A percentile compares a stretch with the other conserved stretches of the same genome.
These are phyloP conservation scores for Cladophialophora bantiana DNA, from an alignment of 2,329 filamentous ascomycete species.

Conservation along the genomic window DNA sequence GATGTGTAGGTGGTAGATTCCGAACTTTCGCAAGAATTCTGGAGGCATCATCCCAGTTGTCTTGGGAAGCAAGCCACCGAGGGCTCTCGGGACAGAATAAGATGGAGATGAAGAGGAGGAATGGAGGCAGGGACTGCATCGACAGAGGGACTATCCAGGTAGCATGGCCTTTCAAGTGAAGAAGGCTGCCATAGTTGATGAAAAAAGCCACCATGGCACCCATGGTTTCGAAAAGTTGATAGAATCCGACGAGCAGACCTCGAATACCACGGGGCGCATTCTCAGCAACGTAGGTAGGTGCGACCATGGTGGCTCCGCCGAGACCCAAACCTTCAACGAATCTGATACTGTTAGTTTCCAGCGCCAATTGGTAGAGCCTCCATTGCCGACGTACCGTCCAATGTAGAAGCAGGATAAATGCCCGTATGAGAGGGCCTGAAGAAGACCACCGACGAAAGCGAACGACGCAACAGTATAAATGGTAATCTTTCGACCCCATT, in stretches of 20 bases:
- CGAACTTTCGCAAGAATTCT: slow-evolving; percentile 64
- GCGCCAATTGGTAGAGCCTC: background rate
- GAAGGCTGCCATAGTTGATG: slow-evolving; percentile 62
- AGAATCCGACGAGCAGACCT: slow-evolving; percentile 66
- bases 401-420: slow-evolving; percentile 69
- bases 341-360: slow-evolving; percentile 31
- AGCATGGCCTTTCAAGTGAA: slow-evolving; percentile 56
- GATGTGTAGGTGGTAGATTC: slow-evolving; percentile 59
- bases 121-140: slow-evolving; percentile 69
- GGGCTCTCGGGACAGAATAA: slow-evolving; percentile 70
- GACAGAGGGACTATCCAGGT: slow-evolving; percentile 69
- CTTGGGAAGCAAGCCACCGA: slow-evolving; percentile 71
- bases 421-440: slow-evolving; percentile 69
- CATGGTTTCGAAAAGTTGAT: slow-evolving; percentile 63
- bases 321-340: slow-evolving; percentile 62
- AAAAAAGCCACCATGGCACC: slow-evolving; percentile 56
- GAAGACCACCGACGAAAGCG: slow-evolving; percentile 67
- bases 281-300: slow-evolving; percentile 67
- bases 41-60: slow-evolving; percentile 71
- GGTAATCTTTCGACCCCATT: slow-evolving; percentile 61
- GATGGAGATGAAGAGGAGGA: slow-evolving; percentile 67
- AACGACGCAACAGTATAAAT: slow-evolving; percentile 65
- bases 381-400: slow-evolving; percentile 61
- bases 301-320: slow-evolving; percentile 62
- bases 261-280: slow-evolving; percentile 66